Conservation (phyloP, 2,329 filamentous ascomycete genomes). For the Colletotrichum nymphaeae region DNA sequence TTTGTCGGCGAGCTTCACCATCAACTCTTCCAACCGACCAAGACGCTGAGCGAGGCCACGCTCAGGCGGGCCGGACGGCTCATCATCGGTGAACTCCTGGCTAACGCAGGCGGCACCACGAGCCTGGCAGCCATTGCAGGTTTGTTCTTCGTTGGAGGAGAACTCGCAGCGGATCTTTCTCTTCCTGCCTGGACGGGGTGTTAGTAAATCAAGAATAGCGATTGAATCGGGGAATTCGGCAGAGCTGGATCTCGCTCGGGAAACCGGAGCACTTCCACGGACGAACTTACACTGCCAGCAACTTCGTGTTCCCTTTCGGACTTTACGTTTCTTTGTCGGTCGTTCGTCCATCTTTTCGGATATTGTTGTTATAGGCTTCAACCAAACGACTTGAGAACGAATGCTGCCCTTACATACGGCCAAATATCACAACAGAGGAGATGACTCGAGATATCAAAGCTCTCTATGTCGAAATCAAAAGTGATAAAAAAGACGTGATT, state of each 20-base stretch:
- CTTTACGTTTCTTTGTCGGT: conserved; percentile 48
- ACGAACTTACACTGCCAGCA: conserved; percentile 67
- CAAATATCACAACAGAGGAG: neutral
- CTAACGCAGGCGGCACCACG: conserved; percentile 57
- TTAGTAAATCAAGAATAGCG: neutral
- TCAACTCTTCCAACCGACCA: conserved; percentile 57
- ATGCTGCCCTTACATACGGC: neutral
- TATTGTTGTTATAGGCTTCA: neutral
- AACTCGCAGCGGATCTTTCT: conserved; percentile 65
- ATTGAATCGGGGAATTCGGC: neutral
- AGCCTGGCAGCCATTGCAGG: conserved; percentile 59
- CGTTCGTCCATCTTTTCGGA: conserved; percentile 22
- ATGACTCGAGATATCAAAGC: neutral
- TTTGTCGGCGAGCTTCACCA: conserved; percentile 53
- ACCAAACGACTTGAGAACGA: neutral
- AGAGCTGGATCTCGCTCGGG: neutral
- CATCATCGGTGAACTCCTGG: conserved; percentile 57
- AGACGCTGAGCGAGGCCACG: conserved; percentile 55
- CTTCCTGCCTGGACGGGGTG: conserved; percentile 40
- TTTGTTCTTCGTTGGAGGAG: conserved; percentile 46
- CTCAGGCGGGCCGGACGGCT: conserved; percentile 43
- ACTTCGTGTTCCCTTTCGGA: conserved; percentile 67
- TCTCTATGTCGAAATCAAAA: no score
- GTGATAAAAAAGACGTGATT: neutral
- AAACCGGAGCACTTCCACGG: neutral